Evolutionary conservation across 495 filamentous ascomycete genomes (phyloP), one percentile per base, ranked within the genome.

Genomic region (Aspergillus ellipticus): DNA sequence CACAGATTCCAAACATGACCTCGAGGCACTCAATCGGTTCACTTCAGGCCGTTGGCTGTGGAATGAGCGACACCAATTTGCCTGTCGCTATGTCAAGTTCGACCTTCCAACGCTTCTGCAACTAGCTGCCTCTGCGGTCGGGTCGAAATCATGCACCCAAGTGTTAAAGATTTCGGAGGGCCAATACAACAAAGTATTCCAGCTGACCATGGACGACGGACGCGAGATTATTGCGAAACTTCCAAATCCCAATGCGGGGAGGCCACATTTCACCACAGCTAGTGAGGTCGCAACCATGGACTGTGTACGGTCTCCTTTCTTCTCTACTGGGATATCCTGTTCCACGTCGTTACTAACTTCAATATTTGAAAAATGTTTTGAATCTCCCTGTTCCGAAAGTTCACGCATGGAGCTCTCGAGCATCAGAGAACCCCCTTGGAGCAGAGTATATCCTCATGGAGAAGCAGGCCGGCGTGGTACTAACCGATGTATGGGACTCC

Each of bases 261-360:
- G 67, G 51, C 51, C 72, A 16, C 59, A 63, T 41, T 68, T 64
- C 29, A 67, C 69, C 1, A 75, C 72, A 42, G 68, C 72, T 37
- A 69, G 65, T 57, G 72, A 75, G 60, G 72, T 75, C 50, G 72
- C 70, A 53, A 75, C 70, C 31, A 72, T 73, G 68, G 69, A 73
- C 57, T 75, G 73, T 66, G 70, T 73, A 61, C 53, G 63, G 42
- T 16, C 16, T 59, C 0, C 28, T 49, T 42, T 57, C 20, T 51
- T 55, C 49, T 49, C 47, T 39, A 42, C 24, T 46, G 16, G 31
- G n/a, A 52, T 51, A 33, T 51, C 46, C 7, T 54, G 33, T 55
- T 48, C 20, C 31, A 35, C 35, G 49, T 51, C 33, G 42, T 11
- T 49, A 60, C 51, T 67, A 58, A 62, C 48, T 50, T 56, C 51